A percentile compares a stretch with the other conserved stretches of the same genome.
Conservation (phyloP, 306 rosid genomes). For the Dryas octopetala region DNA sequence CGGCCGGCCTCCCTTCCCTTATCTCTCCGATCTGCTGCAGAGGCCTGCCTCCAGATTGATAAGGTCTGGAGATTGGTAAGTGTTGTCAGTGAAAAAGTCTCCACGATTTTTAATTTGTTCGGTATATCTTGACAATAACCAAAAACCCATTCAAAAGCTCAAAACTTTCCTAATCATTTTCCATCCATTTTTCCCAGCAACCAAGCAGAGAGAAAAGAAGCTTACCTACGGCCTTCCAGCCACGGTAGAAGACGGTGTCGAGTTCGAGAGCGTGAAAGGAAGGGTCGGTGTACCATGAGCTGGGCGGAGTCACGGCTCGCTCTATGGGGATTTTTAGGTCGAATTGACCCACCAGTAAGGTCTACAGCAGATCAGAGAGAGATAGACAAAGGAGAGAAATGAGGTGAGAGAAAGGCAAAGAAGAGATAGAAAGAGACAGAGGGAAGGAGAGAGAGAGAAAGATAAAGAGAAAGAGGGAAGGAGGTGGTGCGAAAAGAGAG, state of each 20-base stretch:
- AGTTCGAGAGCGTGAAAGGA: conserved; percentile 67
- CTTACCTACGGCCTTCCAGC: conserved; percentile 90
- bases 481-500: no score
- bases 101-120: conserved; percentile 63
- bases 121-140: conserved; percentile 47
- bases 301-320: conserved; percentile 79
- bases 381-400: no score
- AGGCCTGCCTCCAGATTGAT: no score
- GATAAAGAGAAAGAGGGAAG: no score
- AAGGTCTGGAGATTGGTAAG: no score
- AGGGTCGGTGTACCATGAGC: conserved; percentile 77
- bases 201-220: conserved; percentile 1
- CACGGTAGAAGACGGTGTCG: conserved; percentile 62
- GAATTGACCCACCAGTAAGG: conserved; percentile 46
- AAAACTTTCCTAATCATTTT: conserved; percentile 9
- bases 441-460: no score
- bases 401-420: no score
- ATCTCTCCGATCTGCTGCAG: no score
- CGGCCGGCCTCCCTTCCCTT: no score
- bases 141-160: conserved; percentile 19
- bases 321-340: conserved; percentile 64
- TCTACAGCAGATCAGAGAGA: no score
- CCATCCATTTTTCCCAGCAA: background rate
- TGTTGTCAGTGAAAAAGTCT: conserved; percentile 70
- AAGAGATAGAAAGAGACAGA: no score